Conservation (phyloP, 441 rosid species). For the Populus hybrid region DNA sequence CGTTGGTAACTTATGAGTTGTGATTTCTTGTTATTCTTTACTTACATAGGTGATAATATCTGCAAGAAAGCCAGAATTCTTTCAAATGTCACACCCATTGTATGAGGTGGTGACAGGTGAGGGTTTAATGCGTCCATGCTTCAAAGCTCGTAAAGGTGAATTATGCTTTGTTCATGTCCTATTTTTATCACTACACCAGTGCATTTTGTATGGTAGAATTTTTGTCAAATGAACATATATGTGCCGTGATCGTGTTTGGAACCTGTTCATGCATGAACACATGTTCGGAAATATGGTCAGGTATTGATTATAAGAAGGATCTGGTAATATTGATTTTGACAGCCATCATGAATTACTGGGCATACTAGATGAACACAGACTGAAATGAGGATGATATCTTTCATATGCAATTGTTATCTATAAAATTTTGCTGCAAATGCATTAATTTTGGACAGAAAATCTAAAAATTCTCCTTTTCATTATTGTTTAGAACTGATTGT, state of each 20-base stretch:
- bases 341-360: neutral
- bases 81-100: conserved; percentile 94
- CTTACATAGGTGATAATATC: conserved; percentile 80
- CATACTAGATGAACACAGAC: neutral
- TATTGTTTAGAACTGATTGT: neutral
- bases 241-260: neutral
- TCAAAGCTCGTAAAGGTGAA: conserved; percentile 83
- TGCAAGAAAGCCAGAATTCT: conserved; percentile 98
- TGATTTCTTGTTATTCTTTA: conserved; percentile 6
- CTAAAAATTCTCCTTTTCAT: neutral
- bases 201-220: neutral
- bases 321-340: neutral
- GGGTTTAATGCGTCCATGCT: conserved; percentile 96
- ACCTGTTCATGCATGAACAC: neutral
- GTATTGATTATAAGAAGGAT: neutral
- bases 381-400: neutral
- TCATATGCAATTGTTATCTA: neutral
- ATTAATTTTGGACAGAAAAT: neutral
- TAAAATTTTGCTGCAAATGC: neutral
- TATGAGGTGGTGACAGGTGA: conserved; percentile 96
- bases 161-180: conserved; percentile 16
- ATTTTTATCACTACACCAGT: neutral
- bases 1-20: neutral
- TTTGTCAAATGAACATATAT: neutral
- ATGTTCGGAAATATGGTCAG: neutral